phyloP scores from a whole-genome alignment of 2,329 filamentous ascomycete species.

The Colletotrichum tanaceti region DNA sequence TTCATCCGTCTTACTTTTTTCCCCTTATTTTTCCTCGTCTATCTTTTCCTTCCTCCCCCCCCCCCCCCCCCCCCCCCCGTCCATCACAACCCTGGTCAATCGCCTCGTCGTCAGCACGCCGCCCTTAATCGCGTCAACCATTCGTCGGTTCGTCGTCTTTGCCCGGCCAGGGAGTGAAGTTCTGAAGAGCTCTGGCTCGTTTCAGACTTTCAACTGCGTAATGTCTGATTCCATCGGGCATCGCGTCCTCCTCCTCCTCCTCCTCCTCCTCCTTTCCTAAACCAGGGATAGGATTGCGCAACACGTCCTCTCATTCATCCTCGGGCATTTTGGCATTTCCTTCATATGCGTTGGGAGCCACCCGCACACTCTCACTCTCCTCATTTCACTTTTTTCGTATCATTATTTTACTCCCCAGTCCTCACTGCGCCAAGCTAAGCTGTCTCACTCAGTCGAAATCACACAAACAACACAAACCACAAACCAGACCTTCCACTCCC shows the following conservation, averaged over 20 bases:
- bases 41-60: too few relatives aligned
- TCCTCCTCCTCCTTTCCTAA: neutral
- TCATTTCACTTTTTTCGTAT: neutral
- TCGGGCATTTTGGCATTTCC: neutral
- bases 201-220: constrained; percentile 25
- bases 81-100: neutral
- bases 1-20: too few relatives aligned
- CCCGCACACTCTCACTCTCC: neutral
- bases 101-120: neutral
- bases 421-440: neutral
- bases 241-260: too few relatives aligned
- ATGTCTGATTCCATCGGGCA: constrained; percentile 17
- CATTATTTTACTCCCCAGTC: too few relatives aligned
- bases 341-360: constrained; percentile 9
- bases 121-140: neutral
- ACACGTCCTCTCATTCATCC: neutral
- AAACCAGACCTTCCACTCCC: neutral
- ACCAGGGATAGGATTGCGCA: constrained; percentile 28
- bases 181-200: constrained; percentile 3
- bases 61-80: too few relatives aligned
- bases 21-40: too few relatives aligned
- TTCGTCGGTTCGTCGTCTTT: neutral
- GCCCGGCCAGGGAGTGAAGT: constrained; percentile 1
- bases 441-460: too few relatives aligned
- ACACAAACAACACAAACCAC: neutral